Conservation (phyloP, 176 grass and related monocot species). For the Zea mays region DNA sequence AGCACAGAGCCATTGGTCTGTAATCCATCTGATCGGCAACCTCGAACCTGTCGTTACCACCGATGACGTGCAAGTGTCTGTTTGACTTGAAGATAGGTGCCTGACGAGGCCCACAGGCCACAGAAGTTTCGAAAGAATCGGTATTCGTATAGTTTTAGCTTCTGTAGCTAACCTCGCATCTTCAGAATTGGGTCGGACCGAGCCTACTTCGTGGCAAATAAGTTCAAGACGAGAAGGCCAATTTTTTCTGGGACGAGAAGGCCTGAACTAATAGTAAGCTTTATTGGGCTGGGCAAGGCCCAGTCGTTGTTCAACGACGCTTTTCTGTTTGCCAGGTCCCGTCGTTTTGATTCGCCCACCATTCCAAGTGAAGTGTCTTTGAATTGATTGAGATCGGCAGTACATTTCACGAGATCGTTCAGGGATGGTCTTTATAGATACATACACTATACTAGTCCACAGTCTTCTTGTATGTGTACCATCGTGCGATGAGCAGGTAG, state of each 20-base stretch:
- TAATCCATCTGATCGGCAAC: background rate
- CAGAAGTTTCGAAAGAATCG: too few species aligned
- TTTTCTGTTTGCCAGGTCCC: background rate
- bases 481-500: constrained; percentile 46
- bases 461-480: constrained; percentile 56
- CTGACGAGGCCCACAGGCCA: too few species aligned
- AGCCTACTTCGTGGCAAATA: too few species aligned
- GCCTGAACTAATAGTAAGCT: background rate
- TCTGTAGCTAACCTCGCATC: too few species aligned
- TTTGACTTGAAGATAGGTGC: too few species aligned
- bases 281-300: background rate
- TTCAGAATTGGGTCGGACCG: too few species aligned
- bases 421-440: too few species aligned
- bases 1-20: background rate
- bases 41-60: background rate
- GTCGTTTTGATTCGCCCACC: background rate
- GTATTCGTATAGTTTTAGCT: too few species aligned
- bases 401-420: too few species aligned
- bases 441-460: background rate
- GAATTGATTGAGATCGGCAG: too few species aligned
- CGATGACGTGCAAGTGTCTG: background rate
- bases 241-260: too few species aligned
- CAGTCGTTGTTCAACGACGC: background rate
- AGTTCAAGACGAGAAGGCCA: too few species aligned
- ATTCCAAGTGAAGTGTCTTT: background rate